phyloP scores from a whole-genome alignment of 2,329 filamentous ascomycete species.

The Venturia nashicola region DNA sequence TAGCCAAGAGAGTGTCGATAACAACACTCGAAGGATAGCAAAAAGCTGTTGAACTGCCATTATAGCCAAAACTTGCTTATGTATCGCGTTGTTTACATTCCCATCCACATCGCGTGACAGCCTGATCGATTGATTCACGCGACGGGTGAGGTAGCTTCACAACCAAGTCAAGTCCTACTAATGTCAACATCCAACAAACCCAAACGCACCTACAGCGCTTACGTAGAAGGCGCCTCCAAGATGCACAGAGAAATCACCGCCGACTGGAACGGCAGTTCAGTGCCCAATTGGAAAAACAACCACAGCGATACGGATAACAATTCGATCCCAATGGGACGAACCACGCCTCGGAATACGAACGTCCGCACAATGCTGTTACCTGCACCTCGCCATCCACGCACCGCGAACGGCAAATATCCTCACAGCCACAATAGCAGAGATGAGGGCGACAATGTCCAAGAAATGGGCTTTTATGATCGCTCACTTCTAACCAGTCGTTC shows the following conservation, averaged over 20 bases:
- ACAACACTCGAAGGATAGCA: too few relatives aligned
- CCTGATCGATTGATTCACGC: neutral
- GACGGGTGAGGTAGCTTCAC: neutral
- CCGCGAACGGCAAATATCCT: neutral
- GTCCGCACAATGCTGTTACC: neutral
- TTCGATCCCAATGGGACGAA: neutral
- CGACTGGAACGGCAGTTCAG: neutral
- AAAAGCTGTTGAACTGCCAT: too few relatives aligned
- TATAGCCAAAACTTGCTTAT: too few relatives aligned
- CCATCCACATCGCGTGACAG: neutral
- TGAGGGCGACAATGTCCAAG: neutral
- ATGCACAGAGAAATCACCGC: neutral
- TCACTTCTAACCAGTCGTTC: neutral
- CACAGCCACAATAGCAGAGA: neutral
- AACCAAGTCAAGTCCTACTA: too few relatives aligned
- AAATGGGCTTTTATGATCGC: neutral
- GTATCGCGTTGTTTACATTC: neutral
- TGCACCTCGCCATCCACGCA: neutral
- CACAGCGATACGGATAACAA: neutral
- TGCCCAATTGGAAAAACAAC: neutral
- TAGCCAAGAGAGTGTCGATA: too few relatives aligned
- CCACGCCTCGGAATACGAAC: neutral
- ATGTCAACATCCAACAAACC: neutral
- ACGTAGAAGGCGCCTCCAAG: neutral
- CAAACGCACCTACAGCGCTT: neutral